Evolutionary conservation across 192 early-diverging fungal species (phyloP), one percentile per base, ranked within the genome.

Genomic region (Podila horticola): DNA sequence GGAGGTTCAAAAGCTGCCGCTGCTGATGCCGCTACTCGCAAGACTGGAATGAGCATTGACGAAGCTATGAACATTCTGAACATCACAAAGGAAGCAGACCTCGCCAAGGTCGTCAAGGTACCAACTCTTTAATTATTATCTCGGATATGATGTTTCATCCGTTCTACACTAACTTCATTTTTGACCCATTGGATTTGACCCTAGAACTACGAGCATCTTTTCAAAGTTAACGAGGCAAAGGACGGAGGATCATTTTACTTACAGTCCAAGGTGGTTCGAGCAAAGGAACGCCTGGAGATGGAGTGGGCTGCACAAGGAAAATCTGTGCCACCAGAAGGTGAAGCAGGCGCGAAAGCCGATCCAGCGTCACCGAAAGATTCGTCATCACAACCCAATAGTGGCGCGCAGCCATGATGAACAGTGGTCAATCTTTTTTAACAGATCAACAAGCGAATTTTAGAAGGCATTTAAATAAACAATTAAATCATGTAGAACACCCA

Each of bases 241-340:
- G 85, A 87, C 38, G 97, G 96, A 49, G 97, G 97, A 10, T 96
- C 96, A 6, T 93, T 97, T 55, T 99, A 99, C 75, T 67, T 99
- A 31, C 97, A 98, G 67, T 95, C 95, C 41, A 99, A 99, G 81
- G 90, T 99, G 9, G 90, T 95, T 13, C 84, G 96, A 60, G 98
- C 98, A 28, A 95, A 95, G 66, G 98, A 99, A 83, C 93, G 98
- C 74, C 84, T 98, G 69, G 97, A 98, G 61, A 85, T 95, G 89
- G 96, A 98, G 72, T 86, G 94, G 86, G 91, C 90, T 22, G 84
- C 88, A 82, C 55, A 87, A 59, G 69, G 82, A 38, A 90, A 90
- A 17, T 6, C 52, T 26, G 52, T 26, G 5, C 22, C 52, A 24
- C 52, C 52, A 55, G 24, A 55, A 55, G 52, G 24, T 24, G 33